Base-by-base conservation (phyloP, 139 green algal genomes). In the Yamagishiella unicocca region DNA sequence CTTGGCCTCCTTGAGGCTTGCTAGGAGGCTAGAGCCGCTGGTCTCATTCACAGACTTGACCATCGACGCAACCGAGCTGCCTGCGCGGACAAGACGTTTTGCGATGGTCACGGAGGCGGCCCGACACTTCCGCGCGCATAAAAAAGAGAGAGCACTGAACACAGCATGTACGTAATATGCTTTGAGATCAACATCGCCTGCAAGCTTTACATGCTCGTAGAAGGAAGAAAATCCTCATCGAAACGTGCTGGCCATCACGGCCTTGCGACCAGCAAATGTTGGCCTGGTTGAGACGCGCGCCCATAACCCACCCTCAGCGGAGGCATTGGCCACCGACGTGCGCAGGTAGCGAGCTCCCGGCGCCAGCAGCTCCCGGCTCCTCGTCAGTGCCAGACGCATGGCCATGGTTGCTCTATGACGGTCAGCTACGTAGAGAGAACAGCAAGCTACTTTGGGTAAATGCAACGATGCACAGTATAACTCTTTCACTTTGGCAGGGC, bases 21-120 rank as follows among this genome's bases (percentile, higher is more conserved):
- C 54, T 9, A 82, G 40, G 2, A 84, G 81, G 31, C 35, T 85
- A 3, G 82, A 81, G 24, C 75, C 61, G 64, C 54, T 85, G 71
- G 53, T 91, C 45, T 71, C 84, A 29, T 89, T 85, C 66, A 91
- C 90, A 37, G 83, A 79, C 72, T 87, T 89, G 22, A 93, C 88
- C 40, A 93, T 78, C 17, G 38, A 38, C 9, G 87, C 87, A 8
- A 93, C 74, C 35, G 90, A 91, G 90, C 62, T 93, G 14, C 75
- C 90, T 93, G 77, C 84, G 54, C 4, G 55, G 8, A 40, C 17
- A 67, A 6, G 21, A 72, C 50, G 33, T 82, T 12, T 46, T 14
- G 55, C 38, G 25, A 85, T 33, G 24, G 82, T 87, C 66, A 87
- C 66, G 82, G 67, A 87, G 67, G n/a, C 46, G 35, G 79, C 62